Percentiles rank a stretch among this genome's conserved stretches.
Evolutionary conservation across 129 eudicot genomes (phyloP).

Genomic region (Flaveria robusta): DNA sequence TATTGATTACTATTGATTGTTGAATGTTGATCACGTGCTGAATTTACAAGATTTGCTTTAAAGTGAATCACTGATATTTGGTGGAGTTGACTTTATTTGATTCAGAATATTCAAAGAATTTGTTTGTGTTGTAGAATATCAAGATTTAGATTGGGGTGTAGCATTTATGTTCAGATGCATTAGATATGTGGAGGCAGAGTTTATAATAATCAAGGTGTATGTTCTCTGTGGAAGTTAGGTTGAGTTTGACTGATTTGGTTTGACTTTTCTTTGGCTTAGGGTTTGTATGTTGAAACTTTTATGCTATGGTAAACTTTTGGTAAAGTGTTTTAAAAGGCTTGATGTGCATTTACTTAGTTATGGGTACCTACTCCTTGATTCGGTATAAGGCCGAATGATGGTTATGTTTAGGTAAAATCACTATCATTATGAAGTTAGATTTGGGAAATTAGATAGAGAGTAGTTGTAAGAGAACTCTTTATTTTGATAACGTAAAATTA

Average conservation of each 20-base stretch:
- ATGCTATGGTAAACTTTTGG: neutral
- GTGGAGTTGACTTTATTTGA: conserved; percentile 23
- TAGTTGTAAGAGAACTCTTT: conserved; percentile 3
- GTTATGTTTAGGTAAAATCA: neutral
- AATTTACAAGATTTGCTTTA: conserved; percentile 27
- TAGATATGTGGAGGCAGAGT: conserved; percentile 10
- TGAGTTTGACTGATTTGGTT: conserved; percentile 13
- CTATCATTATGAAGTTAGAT: conserved; percentile 4
- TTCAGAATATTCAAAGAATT: neutral
- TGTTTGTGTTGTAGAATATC: neutral
- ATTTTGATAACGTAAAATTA: neutral
- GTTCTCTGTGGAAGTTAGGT: conserved; percentile 6
- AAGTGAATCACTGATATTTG: neutral
- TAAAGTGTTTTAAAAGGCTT: neutral
- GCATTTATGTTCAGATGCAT: conserved; percentile 9
- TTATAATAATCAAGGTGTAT: neutral
- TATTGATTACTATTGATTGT: neutral
- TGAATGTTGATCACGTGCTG: conserved; percentile 24
- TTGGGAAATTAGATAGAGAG: neutral
- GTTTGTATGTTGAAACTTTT: neutral
- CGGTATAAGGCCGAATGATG: neutral
- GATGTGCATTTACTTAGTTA: neutral
- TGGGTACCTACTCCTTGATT: neutral
- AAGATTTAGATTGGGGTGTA: conserved; percentile 28
- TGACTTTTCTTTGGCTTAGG: conserved; percentile 13